Conservation (phyloP, 1,284 basidiomycete species). For the Sporisorium iseilematis-ciliati region DNA sequence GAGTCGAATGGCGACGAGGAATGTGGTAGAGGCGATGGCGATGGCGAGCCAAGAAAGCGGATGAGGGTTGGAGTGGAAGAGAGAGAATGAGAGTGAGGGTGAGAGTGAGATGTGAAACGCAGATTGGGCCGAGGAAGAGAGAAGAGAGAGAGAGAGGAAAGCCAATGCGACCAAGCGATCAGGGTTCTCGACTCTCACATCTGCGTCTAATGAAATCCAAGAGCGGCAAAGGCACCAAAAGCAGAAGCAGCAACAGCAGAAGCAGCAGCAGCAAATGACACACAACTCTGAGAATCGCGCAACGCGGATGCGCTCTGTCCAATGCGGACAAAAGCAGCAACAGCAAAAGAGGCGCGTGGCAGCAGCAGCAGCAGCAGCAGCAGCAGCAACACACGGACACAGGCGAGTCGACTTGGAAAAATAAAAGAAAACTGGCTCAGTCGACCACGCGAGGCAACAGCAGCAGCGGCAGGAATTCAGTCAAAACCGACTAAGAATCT, state of each 20-base stretch:
- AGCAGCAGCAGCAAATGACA: too few relatives aligned
- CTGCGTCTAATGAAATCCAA: neutral
- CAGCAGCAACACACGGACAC: too few relatives aligned
- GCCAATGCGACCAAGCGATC: neutral
- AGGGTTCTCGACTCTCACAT: conserved; percentile 7
- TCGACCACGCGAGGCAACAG: too few relatives aligned
- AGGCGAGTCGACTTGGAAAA: too few relatives aligned
- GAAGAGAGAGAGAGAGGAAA: neutral
- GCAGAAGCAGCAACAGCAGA: neutral
- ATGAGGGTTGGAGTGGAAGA: neutral
- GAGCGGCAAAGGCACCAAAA: neutral
- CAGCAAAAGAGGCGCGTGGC: too few relatives aligned
- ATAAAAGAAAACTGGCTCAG: too few relatives aligned
- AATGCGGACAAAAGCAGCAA: too few relatives aligned
- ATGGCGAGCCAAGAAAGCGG: neutral
- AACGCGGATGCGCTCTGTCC: neutral
- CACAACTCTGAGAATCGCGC: neutral
- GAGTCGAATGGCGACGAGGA: neutral
- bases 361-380: too few relatives aligned
- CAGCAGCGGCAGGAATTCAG: too few relatives aligned
- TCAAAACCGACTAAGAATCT: neutral
- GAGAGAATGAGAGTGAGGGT: neutral
- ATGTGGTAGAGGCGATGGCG: neutral
- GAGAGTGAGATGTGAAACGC: neutral
- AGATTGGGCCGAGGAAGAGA: neutral